Base-by-base conservation (phyloP, 441 rosid genomes). In the Croton laevigatus region DNA sequence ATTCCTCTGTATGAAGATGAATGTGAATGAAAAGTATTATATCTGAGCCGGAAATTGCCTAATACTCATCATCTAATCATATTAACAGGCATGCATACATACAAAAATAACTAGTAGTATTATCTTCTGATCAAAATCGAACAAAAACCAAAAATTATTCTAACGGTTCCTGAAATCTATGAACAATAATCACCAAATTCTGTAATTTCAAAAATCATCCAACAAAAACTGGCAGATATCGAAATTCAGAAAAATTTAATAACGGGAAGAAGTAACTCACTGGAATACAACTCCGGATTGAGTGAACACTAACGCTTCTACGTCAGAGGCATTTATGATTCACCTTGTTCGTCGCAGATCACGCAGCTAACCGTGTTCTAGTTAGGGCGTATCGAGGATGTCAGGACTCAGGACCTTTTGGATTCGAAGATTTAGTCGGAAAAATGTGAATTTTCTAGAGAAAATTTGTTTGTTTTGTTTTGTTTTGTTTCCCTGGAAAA, bases 391-490 rank as follows among this genome's bases (percentile, higher is more conserved):
- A 53, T 53, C 53, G 53, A 49, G 19, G 52, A 48, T 5, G 19
- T 13, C 1, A 49, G 17, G 53, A 6, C 20, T 49, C 6, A 17
- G 53, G 19, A 49, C 17, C 17, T 49, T 49, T 13, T 49, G 8
- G 8, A 49, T 49, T 49, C 17, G 20, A 49, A 13, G 17, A 49
- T 49, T 49, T 14, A 49, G 53, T 49, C 20, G 3, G 53, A 1
- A 59, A 59, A 60, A 59, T 60, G 59, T 59, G 11, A 22, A 38
- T 49, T 40, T 78, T 58, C 75, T 59, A 13, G 54, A 60, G 70
- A 59, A 75, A 58, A 59, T 22, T 65, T 48, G 20, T n/a, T n/a
- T n/a, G n/a, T n/a, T n/a, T n/a, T n/a, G n/a, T 22, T 36, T 5
- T 73, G 42, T 45, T 70, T 53, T 53, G 6, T 8, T 53, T 59